Percentiles rank a stretch among this genome's conserved stretches.
These are phyloP conservation scores for Yamadazyma oceani DNA, from an alignment of 1,139 yeast genomes.

Conservation along the genomic window DNA sequence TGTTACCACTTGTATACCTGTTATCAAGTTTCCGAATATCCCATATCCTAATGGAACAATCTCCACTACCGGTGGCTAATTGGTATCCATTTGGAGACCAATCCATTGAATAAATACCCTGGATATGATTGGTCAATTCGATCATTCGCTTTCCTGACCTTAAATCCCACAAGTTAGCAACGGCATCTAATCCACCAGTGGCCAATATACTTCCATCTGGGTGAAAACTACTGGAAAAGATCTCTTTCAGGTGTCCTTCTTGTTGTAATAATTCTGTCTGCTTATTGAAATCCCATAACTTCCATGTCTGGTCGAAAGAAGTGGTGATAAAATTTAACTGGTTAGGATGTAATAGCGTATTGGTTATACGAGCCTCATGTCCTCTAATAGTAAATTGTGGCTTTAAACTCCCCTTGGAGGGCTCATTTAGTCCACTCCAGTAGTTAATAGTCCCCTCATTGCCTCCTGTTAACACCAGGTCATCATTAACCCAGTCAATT, in stretches of 20 bases:
- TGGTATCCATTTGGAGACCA: slow-evolving; percentile 80
- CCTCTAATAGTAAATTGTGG: slow-evolving; percentile 23
- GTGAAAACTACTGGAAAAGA: slow-evolving; percentile 64
- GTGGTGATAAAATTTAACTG: slow-evolving; percentile 62
- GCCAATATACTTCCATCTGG: slow-evolving; percentile 76
- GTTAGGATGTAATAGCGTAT: slow-evolving; percentile 67
- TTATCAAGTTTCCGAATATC: slow-evolving; percentile 57
- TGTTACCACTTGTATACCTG: slow-evolving; percentile 14
- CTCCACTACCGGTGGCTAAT: slow-evolving; percentile 83
- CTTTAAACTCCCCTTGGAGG: not conserved
- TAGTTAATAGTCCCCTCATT: slow-evolving; percentile 58
- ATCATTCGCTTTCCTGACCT: slow-evolving; percentile 71
- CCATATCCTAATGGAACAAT: slow-evolving; percentile 81
- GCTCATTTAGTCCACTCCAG: slow-evolving; percentile 31
- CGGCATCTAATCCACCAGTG: slow-evolving; percentile 79
- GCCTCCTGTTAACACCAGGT: slow-evolving; percentile 55
- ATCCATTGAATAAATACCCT: slow-evolving; percentile 68
- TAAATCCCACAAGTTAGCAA: slow-evolving; percentile 81
- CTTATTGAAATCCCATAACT: slow-evolving; percentile 72
- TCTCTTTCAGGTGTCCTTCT: slow-evolving; percentile 84
- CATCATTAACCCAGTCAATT: slow-evolving; percentile 54
- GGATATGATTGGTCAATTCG: slow-evolving; percentile 64
- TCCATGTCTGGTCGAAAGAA: slow-evolving; percentile 87
- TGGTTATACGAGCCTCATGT: slow-evolving; percentile 61
- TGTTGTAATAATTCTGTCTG: slow-evolving; percentile 45